Evolutionary conservation across 257 asterid species (phyloP), one percentile per base, ranked within the genome.

Genomic region (Fraxinus pennsylvanica): DNA sequence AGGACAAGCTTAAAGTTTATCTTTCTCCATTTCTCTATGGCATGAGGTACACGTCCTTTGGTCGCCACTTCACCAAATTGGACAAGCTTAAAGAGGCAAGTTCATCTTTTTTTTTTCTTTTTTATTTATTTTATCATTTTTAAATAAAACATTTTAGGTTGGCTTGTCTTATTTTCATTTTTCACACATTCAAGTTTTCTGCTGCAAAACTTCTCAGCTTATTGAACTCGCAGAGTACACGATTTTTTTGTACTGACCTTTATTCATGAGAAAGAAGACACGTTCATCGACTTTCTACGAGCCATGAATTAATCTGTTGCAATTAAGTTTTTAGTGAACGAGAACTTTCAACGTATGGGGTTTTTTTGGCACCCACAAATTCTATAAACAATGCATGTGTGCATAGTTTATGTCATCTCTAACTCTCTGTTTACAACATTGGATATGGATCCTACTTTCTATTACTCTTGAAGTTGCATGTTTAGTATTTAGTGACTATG

Each of bases 1-100:
- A 93, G 99, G 85, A 87, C 12, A 91, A 78, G 89, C 84, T 92
- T 73, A 88, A 72, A 81, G 90, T 94, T 45, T 85, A 88, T 84
- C 95, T 94, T 84, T 84, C 97, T 80, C 98, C 97, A 47, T 90
- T 94, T 86, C 79, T 92, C 35, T 75, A 88, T 85, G 97, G 97
- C 52, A 79, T 79, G 88, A 98, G 98, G 71, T 93, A 96, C 84
- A 96, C 98, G 50, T 96, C 99, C 22, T 93, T 86, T 84, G 99
- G 98, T 77, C 94, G 98, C 70, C 99, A 96, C 85, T 96, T 96
- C 82, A 96, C 97, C 19, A 90, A 88, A 85, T 74, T 74, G 76
- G 93, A 96, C 54, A 93, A 91, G 85, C 89, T 93, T 76, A 83
- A 89, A 87, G 90, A 78, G 96, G 99, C 93, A 68, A 75, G 93